Percentiles rank a stretch among this genome's conserved stretches.
Evolutionary conservation across 140 eudicot genomes (phyloP).

Genomic region (Anethum foeniculum): DNA sequence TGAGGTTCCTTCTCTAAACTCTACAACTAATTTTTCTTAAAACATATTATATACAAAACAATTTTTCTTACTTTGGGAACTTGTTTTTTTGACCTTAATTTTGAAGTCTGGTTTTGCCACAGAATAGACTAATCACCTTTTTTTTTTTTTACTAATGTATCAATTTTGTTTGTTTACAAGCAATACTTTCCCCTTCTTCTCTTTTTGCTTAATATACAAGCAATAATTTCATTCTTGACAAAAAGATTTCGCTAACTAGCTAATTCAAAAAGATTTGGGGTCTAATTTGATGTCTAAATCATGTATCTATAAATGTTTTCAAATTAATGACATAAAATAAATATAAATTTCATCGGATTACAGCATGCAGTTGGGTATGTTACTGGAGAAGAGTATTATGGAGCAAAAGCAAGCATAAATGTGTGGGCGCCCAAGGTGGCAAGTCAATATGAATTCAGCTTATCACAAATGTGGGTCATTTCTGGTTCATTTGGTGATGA

Average conservation of each 20-base stretch:
- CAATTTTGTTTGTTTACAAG: not conserved
- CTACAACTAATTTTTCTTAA: not conserved
- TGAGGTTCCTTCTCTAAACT: conserved; percentile 45
- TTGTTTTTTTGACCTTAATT: not conserved
- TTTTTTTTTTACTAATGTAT: not conserved
- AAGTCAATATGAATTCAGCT: conserved; percentile 64
- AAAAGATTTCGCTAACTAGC: not conserved
- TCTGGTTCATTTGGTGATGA: conserved; percentile 90
- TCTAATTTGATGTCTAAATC: not conserved
- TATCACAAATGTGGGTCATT: conserved; percentile 85
- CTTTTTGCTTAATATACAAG: not conserved
- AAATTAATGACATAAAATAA: not conserved
- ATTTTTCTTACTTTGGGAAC: not conserved
- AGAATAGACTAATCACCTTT: not conserved
- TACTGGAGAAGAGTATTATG: conserved; percentile 66
- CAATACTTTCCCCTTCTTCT: not conserved
- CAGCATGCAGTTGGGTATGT: conserved; percentile 97
- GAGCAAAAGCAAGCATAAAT: conserved; percentile 89
- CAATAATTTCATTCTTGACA: not conserved
- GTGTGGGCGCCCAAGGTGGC: conserved; percentile 85
- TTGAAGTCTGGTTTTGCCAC: not conserved
- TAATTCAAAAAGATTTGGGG: not conserved
- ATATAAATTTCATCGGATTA: not conserved
- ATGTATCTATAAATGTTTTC: not conserved
- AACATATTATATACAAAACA: not conserved